Percentiles rank a stretch among this genome's conserved stretches.
Evolutionary conservation across 495 filamentous ascomycete species (phyloP).

Genomic region (Hypoxylon fragiforme): DNA sequence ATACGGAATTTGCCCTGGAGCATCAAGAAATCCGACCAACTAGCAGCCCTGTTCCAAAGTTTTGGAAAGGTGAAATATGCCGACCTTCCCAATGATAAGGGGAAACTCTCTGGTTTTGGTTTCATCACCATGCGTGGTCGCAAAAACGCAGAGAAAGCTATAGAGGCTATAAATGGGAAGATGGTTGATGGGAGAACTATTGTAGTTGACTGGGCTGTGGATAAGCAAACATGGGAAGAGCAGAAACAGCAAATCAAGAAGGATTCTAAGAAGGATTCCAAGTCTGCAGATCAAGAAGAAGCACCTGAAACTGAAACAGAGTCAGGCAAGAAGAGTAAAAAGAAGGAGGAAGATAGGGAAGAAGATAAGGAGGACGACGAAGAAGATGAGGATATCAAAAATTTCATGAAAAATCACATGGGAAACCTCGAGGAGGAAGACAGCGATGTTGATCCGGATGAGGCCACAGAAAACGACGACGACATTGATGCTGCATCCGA

Average conservation of each 20-base stretch:
- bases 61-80: constrained; percentile 88
- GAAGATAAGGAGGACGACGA: constrained; percentile 42
- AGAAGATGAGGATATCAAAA: constrained; percentile 46
- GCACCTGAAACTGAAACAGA: too few species aligned
- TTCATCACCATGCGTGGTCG: constrained; percentile 86
- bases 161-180: constrained; percentile 84
- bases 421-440: constrained; percentile 56
- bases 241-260: constrained; percentile 48
- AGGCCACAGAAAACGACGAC: constrained; percentile 42
- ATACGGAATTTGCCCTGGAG: constrained; percentile 96
- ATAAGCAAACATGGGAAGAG: constrained; percentile 82
- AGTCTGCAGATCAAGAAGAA: constrained; percentile 39
- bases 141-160: constrained; percentile 89
- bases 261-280: constrained; percentile 34
- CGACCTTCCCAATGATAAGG: constrained; percentile 74
- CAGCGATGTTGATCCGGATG: constrained; percentile 50
- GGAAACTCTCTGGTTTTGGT: constrained; percentile 81
- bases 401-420: constrained; percentile 50
- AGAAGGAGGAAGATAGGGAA: constrained; percentile 35
- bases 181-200: constrained; percentile 82
- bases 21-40: constrained; percentile 80
- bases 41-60: constrained; percentile 74
- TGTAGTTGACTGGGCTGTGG: constrained; percentile 95
- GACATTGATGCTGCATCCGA: constrained; percentile 43
- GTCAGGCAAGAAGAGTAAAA: constrained; percentile 22